These are phyloP conservation scores for Gnomoniopsis sp. DNA, from an alignment of 2,329 filamentous ascomycete species.

Conservation along the genomic window DNA sequence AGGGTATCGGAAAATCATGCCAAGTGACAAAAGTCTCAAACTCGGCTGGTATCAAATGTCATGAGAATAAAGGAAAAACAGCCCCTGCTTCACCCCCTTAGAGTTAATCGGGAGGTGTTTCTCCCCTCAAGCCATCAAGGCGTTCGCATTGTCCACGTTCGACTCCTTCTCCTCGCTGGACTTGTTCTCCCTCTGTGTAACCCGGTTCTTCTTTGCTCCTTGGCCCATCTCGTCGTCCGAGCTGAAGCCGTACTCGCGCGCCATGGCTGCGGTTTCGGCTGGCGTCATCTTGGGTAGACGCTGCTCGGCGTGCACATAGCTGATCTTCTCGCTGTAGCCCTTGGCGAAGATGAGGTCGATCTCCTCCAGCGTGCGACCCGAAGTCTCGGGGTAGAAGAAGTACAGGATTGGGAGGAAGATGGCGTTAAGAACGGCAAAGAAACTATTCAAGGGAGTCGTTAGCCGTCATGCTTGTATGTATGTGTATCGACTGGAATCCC, in stretches of 20 bases:
- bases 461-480: background rate
- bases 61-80: background rate
- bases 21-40: conserved; percentile 3
- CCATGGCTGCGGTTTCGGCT: conserved; percentile 14
- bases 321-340: conserved; percentile 13
- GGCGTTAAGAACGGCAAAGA: conserved; percentile 51
- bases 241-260: conserved; percentile 16
- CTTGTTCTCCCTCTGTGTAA: conserved; percentile 4
- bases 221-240: conserved; percentile 14
- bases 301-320: conserved; percentile 14
- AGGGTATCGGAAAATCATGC: conserved; percentile 14
- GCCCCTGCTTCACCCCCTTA: too few relatives aligned
- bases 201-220: background rate
- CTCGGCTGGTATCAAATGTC: conserved; percentile 12
- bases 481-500: background rate
- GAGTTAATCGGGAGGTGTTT: background rate
- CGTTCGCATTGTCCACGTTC: conserved; percentile 4
- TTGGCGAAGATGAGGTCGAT: conserved; percentile 44
- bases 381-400: conserved; percentile 45
- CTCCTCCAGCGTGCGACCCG: conserved; percentile 54
- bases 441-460: conserved; percentile 18
- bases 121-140: conserved; percentile 14
- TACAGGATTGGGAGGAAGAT: conserved; percentile 50
- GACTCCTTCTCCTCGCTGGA: conserved; percentile 10
- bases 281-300: conserved; percentile 12